Evolutionary conservation across 768 basidiomycete species (phyloP), one percentile per base, ranked within the genome.

Genomic region (Hypsizygus marmoreus): DNA sequence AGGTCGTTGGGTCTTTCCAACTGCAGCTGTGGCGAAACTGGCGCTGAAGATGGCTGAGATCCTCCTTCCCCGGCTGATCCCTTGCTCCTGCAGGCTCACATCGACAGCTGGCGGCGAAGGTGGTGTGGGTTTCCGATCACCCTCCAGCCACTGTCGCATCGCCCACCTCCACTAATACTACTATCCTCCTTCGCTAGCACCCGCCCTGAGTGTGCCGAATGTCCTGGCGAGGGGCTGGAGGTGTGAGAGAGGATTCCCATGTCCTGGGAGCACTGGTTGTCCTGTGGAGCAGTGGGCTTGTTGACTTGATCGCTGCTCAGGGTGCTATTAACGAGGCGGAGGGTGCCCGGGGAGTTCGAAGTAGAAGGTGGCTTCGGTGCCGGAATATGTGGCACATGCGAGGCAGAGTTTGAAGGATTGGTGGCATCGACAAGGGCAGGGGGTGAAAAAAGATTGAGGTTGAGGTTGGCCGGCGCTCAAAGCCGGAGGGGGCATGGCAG

Each of bases 201-300:
- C 39, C n/a, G 42, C 53, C 11, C 48, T n/a, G 45, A n/a, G 43
- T 44, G 5, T 43, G 42, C 9, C 42, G 38, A 28, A 32, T 22
- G 57, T 32, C 12, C 46, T 31, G 16, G 10, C 47, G 49, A 17
- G 39, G 56, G 13, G 50, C 40, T 3, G 63, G 62, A 10, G 69
- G 69, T 4, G 59, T 58, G 1, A 63, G 34, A 0, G 70, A 64
- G 17, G 69, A 66, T 4, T 61, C 69, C 71, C 70, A 74, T 6
- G 56, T 64, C n/a, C n/a, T n/a, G n/a, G n/a, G n/a, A n/a, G n/a
- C n/a, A n/a, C n/a, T n/a, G n/a, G n/a, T n/a, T n/a, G n/a, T n/a
- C 16, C 72, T 72, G 45, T 73, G 70, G 1, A 72, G 58, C 10
- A 74, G 62, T 0, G 71, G 71, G 60, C 30, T 50, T 42, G 7